These are phyloP conservation scores for Pythium oligandrum DNA, from an alignment of 352 stramenopile genomes.

Conservation along the genomic window DNA sequence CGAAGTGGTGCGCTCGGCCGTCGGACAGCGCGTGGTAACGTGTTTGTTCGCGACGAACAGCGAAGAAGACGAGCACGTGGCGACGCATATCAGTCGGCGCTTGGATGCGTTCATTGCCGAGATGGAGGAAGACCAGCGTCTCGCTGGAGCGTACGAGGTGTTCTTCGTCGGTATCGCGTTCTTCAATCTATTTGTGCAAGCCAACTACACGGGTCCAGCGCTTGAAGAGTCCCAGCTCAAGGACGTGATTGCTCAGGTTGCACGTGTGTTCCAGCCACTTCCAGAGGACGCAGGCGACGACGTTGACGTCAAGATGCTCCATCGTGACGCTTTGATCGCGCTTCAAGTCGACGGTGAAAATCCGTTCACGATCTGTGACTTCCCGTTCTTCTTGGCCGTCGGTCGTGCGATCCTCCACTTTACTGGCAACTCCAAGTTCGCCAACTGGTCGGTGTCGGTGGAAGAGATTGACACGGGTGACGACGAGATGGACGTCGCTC, in stretches of 20 bases:
- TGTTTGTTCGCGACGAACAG: slow-evolving; percentile 7
- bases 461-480: slow-evolving; percentile 34
- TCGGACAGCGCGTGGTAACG: slow-evolving; percentile 29
- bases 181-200: slow-evolving; percentile 76
- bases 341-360: slow-evolving; percentile 78
- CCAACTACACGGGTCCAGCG: slow-evolving; percentile 77
- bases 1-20: slow-evolving; percentile 39
- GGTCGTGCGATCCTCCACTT: slow-evolving; percentile 64
- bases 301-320: slow-evolving; percentile 36
- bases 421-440: slow-evolving; percentile 45
- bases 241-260: slow-evolving; percentile 38
- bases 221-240: slow-evolving; percentile 45
- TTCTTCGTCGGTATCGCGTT: slow-evolving; percentile 56
- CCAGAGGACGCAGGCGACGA: slow-evolving; percentile 7
- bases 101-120: slow-evolving; percentile 38
- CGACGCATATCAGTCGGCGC: slow-evolving; percentile 28
- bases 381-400: slow-evolving; percentile 61
- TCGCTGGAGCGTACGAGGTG: slow-evolving; percentile 48
- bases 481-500: slow-evolving; percentile 36
- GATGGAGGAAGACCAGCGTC: slow-evolving; percentile 22
- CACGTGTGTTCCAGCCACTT: slow-evolving; percentile 22
- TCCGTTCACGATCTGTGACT: slow-evolving; percentile 77
- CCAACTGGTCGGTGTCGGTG: slow-evolving; percentile 62
- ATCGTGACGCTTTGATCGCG: slow-evolving; percentile 50
- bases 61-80: slow-evolving; percentile 36